Conservation (phyloP, 169 alveolate genomes). For the Cryptosporidium baileyi region DNA sequence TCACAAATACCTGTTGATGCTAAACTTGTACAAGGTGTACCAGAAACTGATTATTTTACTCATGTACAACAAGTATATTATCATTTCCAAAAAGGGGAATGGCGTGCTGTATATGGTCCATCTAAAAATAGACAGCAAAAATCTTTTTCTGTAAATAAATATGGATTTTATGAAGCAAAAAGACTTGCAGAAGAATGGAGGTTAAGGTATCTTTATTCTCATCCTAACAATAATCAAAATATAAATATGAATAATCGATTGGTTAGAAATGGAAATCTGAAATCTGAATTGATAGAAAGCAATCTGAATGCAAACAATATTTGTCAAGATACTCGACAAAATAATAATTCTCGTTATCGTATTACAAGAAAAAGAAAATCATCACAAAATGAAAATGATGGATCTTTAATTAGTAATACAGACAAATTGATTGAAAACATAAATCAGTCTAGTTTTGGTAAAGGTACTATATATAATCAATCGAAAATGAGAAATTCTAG, state of each 20-base stretch:
- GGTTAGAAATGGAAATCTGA: no score
- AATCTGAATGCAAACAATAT: no score
- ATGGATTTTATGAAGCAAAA: conserved; percentile 63
- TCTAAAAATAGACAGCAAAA: conserved; percentile 68
- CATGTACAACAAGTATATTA: conserved; percentile 65
- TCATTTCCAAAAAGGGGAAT: conserved; percentile 66
- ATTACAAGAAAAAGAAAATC: background rate
- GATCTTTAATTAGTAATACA: no score
- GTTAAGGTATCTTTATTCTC: conserved; percentile 39
- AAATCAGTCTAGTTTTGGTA: no score
- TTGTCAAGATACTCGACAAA: no score
- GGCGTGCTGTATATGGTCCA: conserved; percentile 70
- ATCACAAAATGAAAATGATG: no score
- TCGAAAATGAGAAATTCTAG: background rate
- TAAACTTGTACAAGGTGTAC: conserved; percentile 55
- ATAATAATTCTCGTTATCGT: no score
- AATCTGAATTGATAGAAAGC: no score
- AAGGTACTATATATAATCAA: background rate
- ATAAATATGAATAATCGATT: no score
- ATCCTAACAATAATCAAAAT: conserved; percentile 32
- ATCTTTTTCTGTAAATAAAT: conserved; percentile 54
- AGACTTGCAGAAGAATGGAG: conserved; percentile 66
- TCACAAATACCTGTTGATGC: conserved; percentile 69
- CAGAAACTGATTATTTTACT: conserved; percentile 65
- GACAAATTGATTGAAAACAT: no score